Evolutionary conservation across 192 early-diverging fungal genomes (phyloP).

Genomic region (Backusella parvicylindrica): DNA sequence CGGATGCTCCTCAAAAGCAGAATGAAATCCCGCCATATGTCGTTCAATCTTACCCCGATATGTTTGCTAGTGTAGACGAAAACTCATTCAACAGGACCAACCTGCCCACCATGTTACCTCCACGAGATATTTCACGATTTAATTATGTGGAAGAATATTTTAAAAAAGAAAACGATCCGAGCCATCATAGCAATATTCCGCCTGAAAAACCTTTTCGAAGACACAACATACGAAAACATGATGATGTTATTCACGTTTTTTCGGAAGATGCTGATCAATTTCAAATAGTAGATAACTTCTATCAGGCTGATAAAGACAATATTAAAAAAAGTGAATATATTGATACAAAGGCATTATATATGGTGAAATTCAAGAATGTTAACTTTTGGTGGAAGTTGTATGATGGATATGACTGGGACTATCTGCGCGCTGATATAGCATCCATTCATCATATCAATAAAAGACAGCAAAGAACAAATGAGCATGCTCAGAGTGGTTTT

Average conservation of each 20-base stretch:
- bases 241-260: constrained; percentile 39
- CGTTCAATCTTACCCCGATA: background rate
- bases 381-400: constrained; percentile 59
- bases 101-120: background rate
- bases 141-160: constrained; percentile 50
- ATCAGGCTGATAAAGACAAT: constrained; percentile 46
- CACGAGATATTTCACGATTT: constrained; percentile 18
- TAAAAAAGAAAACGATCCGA: background rate
- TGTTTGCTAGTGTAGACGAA: constrained; percentile 50
- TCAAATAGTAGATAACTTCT: constrained; percentile 17
- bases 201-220: constrained; percentile 23
- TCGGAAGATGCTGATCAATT: constrained; percentile 9
- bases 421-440: constrained; percentile 20
- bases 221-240: background rate
- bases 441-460: background rate
- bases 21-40: background rate
- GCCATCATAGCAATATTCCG: background rate
- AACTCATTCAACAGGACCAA: constrained; percentile 36
- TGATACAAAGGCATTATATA: constrained; percentile 21
- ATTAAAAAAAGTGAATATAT: constrained; percentile 28
- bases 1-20: background rate
- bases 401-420: constrained; percentile 68
- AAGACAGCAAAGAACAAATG: background rate
- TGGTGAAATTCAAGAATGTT: constrained; percentile 53
- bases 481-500: background rate